Conservation (phyloP, 2,329 filamentous ascomycete species). For the Colletotrichum filicis region DNA sequence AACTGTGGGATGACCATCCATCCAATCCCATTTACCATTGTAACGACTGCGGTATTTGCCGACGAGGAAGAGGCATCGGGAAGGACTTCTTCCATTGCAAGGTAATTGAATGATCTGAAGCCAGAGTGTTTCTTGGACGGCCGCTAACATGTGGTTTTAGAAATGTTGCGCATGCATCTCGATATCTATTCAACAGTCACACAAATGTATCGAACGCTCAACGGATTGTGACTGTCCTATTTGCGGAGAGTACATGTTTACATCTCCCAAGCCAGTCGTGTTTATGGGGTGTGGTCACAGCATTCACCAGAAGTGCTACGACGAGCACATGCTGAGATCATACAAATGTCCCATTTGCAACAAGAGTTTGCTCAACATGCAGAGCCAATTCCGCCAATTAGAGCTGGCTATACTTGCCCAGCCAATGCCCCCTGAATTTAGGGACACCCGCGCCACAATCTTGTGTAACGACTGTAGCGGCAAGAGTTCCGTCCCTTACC, state of each 20-base stretch:
- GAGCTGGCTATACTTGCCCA: constrained; percentile 89
- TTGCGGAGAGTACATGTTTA: constrained; percentile 96
- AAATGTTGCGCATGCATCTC: constrained; percentile 95
- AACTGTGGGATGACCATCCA: constrained; percentile 95
- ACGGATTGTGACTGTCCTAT: constrained; percentile 98
- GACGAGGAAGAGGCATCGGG: constrained; percentile 88
- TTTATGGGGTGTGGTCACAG: constrained; percentile 97
- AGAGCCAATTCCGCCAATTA: constrained; percentile 89
- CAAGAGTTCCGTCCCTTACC: constrained; percentile 86
- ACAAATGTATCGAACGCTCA: constrained; percentile 93
- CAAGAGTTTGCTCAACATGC: constrained; percentile 98
- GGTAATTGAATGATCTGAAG: constrained; percentile 59
- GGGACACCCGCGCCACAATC: constrained; percentile 82
- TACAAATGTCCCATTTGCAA: constrained; percentile 98
- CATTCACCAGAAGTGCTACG: constrained; percentile 91
- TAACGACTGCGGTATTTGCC: constrained; percentile 93
- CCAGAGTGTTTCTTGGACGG: not conserved
- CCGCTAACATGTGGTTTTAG: constrained; percentile 50
- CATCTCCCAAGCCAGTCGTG: constrained; percentile 86
- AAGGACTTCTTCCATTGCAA: constrained; percentile 99
- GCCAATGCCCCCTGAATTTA: constrained; percentile 90
- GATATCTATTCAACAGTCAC: constrained; percentile 83
- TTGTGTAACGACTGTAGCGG: constrained; percentile 96
- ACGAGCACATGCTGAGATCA: constrained; percentile 86
- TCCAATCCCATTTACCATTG: constrained; percentile 97